Evolutionary conservation across 225 moss, liverwort and hornwort species (phyloP), one percentile per base, ranked within the genome.

Genomic region (Antitrichia curtipendula): DNA sequence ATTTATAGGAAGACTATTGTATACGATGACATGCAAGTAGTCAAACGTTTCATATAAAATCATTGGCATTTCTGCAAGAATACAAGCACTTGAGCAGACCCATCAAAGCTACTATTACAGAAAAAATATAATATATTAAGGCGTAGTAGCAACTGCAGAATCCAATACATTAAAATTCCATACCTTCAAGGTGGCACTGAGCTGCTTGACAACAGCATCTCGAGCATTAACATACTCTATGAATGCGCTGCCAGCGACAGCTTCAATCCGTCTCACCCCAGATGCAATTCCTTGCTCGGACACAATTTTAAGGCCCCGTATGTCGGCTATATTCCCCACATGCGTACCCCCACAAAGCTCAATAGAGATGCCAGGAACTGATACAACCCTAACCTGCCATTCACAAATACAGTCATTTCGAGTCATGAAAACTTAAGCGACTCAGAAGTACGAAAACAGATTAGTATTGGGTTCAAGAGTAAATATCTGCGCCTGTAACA

Each of bases 281-380:
- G 96, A 95, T 58, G 97, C 97, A 85, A 98, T 98, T 81, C 97
- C 97, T 91, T 95, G 95, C 89, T 98, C 97, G 29, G 97, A 93
- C 47, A 96, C 89, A 79, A 98, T 95, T 86, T 98, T 96, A 53
- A 96, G 91, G 38, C 97, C 97, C 60, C 97, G 93, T 49, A 98
- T 98, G 83, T 98, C 97, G 34, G 96, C 92, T 45, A 96, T 96
- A 38, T 98, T 98, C 31, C 90, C 90, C 63, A 96, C 97, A 85
- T 98, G 97, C 65, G 97, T 98, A 19, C 97, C 97, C 69, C 97
- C 97, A 91, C 97, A 98, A 75, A 98, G 94, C 86, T 98, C 97
- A 90, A 96, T 93, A 61, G 96, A 96, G 76, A 98, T 96, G 28
- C 96, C 96, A 74, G 96, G 96, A 52, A 98, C 97, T 66, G 94